These are phyloP conservation scores for Curvularia sp. DNA, from an alignment of 2,329 filamentous ascomycete species.

Conservation along the genomic window DNA sequence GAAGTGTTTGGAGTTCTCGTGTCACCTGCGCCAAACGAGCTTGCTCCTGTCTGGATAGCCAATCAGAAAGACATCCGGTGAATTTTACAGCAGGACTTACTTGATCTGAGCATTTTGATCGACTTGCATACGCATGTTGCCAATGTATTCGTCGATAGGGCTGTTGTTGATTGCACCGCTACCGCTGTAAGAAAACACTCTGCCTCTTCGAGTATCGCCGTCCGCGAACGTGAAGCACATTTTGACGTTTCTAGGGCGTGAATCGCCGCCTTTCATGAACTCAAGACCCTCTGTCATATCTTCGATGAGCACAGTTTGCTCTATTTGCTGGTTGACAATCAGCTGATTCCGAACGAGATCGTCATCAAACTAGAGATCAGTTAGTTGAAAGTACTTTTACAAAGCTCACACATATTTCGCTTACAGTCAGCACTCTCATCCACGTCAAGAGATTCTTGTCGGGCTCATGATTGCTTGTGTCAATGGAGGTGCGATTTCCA, in stretches of 20 bases:
- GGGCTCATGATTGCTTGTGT: conserved; percentile 75
- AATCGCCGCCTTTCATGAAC: conserved; percentile 68
- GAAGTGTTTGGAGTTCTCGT: conserved; percentile 41
- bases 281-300: conserved; percentile 70
- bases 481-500: conserved; percentile 61
- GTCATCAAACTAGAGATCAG: conserved; percentile 70
- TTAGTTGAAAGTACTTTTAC: conserved; percentile 4
- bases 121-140: conserved; percentile 76
- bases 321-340: conserved; percentile 81
- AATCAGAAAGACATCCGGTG: conserved; percentile 11
- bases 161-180: conserved; percentile 58
- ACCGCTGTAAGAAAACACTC: conserved; percentile 50
- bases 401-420: conserved; percentile 3
- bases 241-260: conserved; percentile 68
- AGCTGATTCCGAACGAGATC: conserved; percentile 79
- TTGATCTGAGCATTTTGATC: conserved; percentile 73
- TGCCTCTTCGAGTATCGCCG: conserved; percentile 65
- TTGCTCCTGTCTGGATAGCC: conserved; percentile 49
- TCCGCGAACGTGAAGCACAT: conserved; percentile 75
- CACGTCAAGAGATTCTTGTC: conserved; percentile 76
- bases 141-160: conserved; percentile 61
- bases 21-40: conserved; percentile 59
- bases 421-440: conserved; percentile 72
- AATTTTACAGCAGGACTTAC: conserved; percentile 35
- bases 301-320: conserved; percentile 81